Evolutionary conservation across 495 filamentous ascomycete genomes (phyloP), one percentile per base, ranked within the genome.

Genomic region (Cercophora newfieldiana): DNA sequence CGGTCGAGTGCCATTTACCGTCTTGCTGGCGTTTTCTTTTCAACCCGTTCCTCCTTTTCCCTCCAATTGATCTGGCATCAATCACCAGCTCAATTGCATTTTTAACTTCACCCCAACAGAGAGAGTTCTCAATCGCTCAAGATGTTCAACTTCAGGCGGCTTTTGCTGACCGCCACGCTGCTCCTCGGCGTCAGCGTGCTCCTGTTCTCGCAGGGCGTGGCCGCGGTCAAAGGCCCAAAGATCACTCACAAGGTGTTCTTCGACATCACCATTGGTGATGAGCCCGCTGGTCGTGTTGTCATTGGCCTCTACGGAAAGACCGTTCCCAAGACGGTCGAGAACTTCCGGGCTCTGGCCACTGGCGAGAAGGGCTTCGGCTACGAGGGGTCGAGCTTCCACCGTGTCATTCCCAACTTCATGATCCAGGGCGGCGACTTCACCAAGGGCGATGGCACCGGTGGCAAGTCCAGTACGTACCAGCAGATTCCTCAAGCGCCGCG

Each of bases 401-500:
- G 95, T 81, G 96, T 99, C 74, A 99, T 99, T 84, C 93, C 94
- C 84, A 73, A 90, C 63, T 99, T 99, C 84, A 99, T 99, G 95
- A 97, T 97, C 77, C 95, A 99, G 82, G 95, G 95, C 77, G 95
- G 96, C 81, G 96, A 99, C 82, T 99, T 99, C 83, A 99, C 96
- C 78, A 92, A 89, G 67, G 89, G 89, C 69, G 94, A 99, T 75
- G 94, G 94, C 73, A 97, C 94, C 75, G 95, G 95, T 77, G 95
- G 95, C 72, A 97, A 97, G 87, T 97, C 93, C 54, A 88, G 85
- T 87, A 80, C 68, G 84, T 83, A 60, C 37, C 28, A n/a, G n/a
- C n/a, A n/a, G n/a, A n/a, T 54, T 5, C 37, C 30, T 4, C 2
- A 6, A 1, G 18, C 24, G 12, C 44, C n/a, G 1, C 22, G 3